phyloP scores from a whole-genome alignment of 140 eudicot genomes.

The Bidens hawaiensis region DNA sequence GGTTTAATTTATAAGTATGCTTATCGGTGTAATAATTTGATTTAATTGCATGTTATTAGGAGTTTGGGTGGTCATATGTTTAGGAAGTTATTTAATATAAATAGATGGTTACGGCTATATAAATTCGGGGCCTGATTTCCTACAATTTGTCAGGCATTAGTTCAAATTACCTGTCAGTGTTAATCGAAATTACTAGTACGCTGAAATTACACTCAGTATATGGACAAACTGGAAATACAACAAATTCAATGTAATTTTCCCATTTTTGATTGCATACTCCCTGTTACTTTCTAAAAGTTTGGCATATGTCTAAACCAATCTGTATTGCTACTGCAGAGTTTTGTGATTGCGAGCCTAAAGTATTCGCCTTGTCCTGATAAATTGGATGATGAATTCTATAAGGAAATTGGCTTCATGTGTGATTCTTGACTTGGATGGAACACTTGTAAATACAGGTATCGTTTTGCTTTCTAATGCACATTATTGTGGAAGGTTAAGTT shows the following conservation, averaged over 20 bases:
- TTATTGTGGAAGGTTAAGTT: not conserved
- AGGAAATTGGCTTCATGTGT: constrained; percentile 73
- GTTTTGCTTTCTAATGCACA: constrained; percentile 7
- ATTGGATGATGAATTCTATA: constrained; percentile 36
- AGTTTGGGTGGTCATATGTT: too few relatives aligned
- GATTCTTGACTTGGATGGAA: constrained; percentile 89
- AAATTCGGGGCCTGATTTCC: too few relatives aligned
- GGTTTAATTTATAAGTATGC: too few relatives aligned
- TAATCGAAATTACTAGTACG: too few relatives aligned
- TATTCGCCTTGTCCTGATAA: constrained; percentile 3
- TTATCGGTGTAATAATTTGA: too few relatives aligned
- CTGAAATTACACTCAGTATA: too few relatives aligned
- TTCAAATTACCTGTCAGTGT: too few relatives aligned
- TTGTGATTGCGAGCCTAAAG: constrained; percentile 14
- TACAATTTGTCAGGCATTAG: too few relatives aligned
- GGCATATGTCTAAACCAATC: not conserved
- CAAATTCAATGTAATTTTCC: not conserved
- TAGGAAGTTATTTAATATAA: too few relatives aligned
- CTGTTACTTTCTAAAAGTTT: constrained; percentile 2
- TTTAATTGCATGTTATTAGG: too few relatives aligned
- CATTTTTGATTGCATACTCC: not conserved
- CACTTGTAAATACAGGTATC: constrained; percentile 83
- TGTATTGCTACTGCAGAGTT: constrained; percentile 23
- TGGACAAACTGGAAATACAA: too few relatives aligned
- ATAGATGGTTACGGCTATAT: too few relatives aligned